These are phyloP conservation scores for Alternaria viburni DNA, from an alignment of 2,329 filamentous ascomycete genomes.

Conservation along the genomic window DNA sequence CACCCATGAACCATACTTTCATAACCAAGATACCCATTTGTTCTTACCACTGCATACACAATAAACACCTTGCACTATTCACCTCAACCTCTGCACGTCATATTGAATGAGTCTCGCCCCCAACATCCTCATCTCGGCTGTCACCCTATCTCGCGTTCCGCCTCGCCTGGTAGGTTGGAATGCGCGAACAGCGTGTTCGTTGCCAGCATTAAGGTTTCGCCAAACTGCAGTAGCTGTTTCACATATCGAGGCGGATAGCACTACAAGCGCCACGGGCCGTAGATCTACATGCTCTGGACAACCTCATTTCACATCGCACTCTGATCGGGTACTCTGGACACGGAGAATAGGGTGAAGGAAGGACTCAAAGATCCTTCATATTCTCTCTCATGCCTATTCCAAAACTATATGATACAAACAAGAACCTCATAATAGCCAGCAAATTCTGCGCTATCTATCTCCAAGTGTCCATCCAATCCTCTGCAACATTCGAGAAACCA, in stretches of 20 bases:
- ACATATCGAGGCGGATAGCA: slow-evolving; percentile 10
- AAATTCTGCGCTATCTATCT: neutral
- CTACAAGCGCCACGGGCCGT: neutral
- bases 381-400: too few species aligned
- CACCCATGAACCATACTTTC: neutral
- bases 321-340: neutral
- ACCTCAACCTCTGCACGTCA: neutral
- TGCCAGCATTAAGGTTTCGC: neutral
- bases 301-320: neutral
- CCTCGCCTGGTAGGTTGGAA: slow-evolving; percentile 12
- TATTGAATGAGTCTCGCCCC: neutral
- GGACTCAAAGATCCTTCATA: neutral
- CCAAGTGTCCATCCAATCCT: neutral
- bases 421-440: neutral
- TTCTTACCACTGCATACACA: neutral
- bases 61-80: neutral
- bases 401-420: neutral
- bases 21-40: slow-evolving; percentile 4
- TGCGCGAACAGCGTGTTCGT: neutral
- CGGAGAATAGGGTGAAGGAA: neutral
- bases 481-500: neutral
- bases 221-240: slow-evolving; percentile 4
- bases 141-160: neutral
- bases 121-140: neutral
- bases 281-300: neutral